phyloP scores from a whole-genome alignment of 2,329 filamentous ascomycete species.

The Cryphonectria parasitica region DNA sequence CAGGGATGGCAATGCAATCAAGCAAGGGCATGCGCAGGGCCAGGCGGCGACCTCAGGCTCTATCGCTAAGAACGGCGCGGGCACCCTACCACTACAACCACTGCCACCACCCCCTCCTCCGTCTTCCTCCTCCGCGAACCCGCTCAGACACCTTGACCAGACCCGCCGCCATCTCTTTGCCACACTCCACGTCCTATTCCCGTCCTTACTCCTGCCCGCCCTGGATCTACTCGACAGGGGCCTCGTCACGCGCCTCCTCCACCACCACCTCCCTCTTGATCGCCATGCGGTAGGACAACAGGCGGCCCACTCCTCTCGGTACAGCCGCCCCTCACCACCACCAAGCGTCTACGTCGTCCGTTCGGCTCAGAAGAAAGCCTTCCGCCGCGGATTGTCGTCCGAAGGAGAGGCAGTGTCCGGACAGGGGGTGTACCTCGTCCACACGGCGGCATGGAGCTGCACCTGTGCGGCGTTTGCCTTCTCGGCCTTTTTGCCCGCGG shows the following conservation, averaged over 20 bases:
- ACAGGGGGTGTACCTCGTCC: slow-evolving; percentile 66
- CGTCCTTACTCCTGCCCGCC: slow-evolving; percentile 77
- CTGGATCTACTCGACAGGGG: slow-evolving; percentile 84
- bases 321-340: slow-evolving; percentile 1
- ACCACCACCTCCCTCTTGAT: neutral
- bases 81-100: slow-evolving; percentile 33
- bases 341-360: slow-evolving; percentile 63
- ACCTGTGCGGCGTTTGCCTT: slow-evolving; percentile 85
- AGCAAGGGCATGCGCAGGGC: neutral
- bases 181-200: slow-evolving; percentile 84
- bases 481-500: slow-evolving; percentile 60
- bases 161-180: slow-evolving; percentile 64
- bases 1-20: neutral
- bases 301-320: neutral
- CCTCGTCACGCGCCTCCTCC: slow-evolving; percentile 61
- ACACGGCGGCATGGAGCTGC: slow-evolving; percentile 81
- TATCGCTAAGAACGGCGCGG: neutral
- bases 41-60: neutral
- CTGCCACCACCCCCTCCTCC: too few relatives aligned
- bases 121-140: slow-evolving; percentile 34
- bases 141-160: slow-evolving; percentile 42
- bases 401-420: slow-evolving; percentile 1
- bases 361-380: slow-evolving; percentile 51
- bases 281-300: neutral
- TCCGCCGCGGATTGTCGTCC: neutral